These are phyloP conservation scores for Guadua angustifolia DNA, from an alignment of 176 grass and related monocot species.

Conservation along the genomic window DNA sequence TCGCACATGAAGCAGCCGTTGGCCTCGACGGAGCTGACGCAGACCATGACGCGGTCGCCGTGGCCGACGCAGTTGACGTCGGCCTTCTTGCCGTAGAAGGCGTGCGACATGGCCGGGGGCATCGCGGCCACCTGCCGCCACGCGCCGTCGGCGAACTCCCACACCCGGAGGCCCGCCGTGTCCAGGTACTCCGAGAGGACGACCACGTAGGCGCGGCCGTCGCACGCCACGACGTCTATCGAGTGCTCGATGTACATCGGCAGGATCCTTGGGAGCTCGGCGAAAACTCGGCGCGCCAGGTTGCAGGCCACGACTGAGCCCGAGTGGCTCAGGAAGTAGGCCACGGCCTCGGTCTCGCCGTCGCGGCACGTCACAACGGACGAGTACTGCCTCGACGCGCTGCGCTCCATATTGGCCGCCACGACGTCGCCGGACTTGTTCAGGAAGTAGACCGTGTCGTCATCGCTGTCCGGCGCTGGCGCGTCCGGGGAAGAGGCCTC, in stretches of 20 bases:
- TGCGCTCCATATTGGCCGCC: slow-evolving; percentile 73
- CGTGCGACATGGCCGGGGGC: slow-evolving; percentile 81
- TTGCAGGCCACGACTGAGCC: slow-evolving; percentile 73
- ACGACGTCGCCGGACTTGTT: slow-evolving; percentile 86
- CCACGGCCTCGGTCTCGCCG: slow-evolving; percentile 47
- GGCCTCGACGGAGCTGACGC: slow-evolving; percentile 61
- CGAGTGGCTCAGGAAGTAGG: slow-evolving; percentile 70
- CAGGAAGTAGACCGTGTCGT: slow-evolving; percentile 68
- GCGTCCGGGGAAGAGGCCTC: slow-evolving; percentile 24
- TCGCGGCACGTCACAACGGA: slow-evolving; percentile 48
- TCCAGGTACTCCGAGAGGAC: slow-evolving; percentile 89
- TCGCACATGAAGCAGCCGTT: slow-evolving; percentile 65
- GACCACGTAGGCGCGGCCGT: slow-evolving; percentile 50
- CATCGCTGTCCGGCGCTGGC: slow-evolving; percentile 10
- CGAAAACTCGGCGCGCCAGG: slow-evolving; percentile 48
- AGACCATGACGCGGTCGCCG: slow-evolving; percentile 66
- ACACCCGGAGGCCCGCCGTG: slow-evolving; percentile 70
- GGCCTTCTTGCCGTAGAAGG: slow-evolving; percentile 62
- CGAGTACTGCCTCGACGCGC: slow-evolving; percentile 65
- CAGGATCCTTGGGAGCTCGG: slow-evolving; percentile 70
- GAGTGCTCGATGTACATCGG: slow-evolving; percentile 75
- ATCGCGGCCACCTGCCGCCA: slow-evolving; percentile 85
- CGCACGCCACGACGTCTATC: slow-evolving; percentile 77
- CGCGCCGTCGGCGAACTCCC: slow-evolving; percentile 55
- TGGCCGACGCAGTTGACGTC: slow-evolving; percentile 85